Evolutionary conservation across 2,329 filamentous ascomycete genomes (phyloP).

Genomic region (Calonectria leucothoes): DNA sequence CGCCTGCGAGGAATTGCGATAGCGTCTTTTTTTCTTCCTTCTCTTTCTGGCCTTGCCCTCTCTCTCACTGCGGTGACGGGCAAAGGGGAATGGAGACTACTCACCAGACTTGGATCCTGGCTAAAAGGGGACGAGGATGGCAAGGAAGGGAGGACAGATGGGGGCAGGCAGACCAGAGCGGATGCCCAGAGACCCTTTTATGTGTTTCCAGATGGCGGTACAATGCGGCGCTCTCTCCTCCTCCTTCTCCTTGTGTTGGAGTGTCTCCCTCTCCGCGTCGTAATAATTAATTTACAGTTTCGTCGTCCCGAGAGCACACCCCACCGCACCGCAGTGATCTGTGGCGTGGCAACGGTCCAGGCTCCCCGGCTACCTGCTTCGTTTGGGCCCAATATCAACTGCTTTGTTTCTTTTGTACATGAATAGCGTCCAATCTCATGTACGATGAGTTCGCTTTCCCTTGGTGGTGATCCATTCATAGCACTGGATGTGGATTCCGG

Average conservation of each 20-base stretch:
- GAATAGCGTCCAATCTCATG: slow-evolving; percentile 6
- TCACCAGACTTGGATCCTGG: background rate
- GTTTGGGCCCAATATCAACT: background rate
- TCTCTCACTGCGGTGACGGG: background rate
- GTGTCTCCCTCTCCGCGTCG: slow-evolving; percentile 23
- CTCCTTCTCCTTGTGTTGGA: slow-evolving; percentile 1
- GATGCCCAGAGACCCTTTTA: slow-evolving; percentile 16
- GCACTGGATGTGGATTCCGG: slow-evolving; percentile 5
- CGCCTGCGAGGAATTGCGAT: background rate
- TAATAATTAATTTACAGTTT: slow-evolving; percentile 42
- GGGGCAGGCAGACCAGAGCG: background rate
- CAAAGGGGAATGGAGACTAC: background rate
- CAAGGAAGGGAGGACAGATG: background rate
- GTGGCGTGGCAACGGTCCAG: slow-evolving; percentile 41
- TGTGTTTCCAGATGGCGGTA: background rate
- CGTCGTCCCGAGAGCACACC: slow-evolving; percentile 34
- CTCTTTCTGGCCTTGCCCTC: background rate
- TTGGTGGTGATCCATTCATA: slow-evolving; percentile 10
- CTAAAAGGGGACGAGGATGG: background rate
- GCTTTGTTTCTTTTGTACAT: slow-evolving; percentile 14
- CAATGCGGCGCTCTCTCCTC: background rate
- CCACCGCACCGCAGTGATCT: slow-evolving; percentile 38
- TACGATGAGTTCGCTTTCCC: background rate
- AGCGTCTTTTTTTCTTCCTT: background rate
- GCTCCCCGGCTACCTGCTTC: slow-evolving; percentile 27